A percentile compares a stretch with the other conserved stretches of the same genome.
These are phyloP conservation scores for Plasmodium coatneyi DNA, from an alignment of 169 alveolate genomes.

Conservation along the genomic window DNA sequence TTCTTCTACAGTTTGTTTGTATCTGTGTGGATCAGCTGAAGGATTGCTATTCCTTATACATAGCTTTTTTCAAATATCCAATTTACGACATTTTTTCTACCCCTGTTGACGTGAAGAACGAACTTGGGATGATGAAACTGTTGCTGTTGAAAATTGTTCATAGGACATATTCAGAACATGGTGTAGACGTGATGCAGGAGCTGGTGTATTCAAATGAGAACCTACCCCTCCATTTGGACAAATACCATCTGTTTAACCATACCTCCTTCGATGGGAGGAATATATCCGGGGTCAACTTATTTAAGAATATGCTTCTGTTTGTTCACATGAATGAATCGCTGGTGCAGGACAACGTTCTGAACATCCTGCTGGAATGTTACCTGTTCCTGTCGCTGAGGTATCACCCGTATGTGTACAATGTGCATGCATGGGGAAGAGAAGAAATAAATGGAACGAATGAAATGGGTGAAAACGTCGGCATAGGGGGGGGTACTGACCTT, in stretches of 20 bases:
- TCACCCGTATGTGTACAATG: constrained; percentile 62
- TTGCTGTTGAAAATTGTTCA: constrained; percentile 14
- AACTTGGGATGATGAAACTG: constrained; percentile 8
- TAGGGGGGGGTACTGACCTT: not conserved
- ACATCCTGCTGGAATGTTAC: constrained; percentile 11
- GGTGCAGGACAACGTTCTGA: constrained; percentile 24
- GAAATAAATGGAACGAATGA: not conserved
- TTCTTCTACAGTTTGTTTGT: constrained; percentile 22
- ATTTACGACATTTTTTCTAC: constrained; percentile 28
- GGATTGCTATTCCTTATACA: not conserved
- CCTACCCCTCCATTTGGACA: not conserved
- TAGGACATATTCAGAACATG: not conserved
- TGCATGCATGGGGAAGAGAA: not conserved
- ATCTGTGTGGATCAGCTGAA: not conserved
- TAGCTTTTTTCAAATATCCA: constrained; percentile 43
- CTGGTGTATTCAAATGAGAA: constrained; percentile 9
- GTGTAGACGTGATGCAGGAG: constrained; percentile 10
- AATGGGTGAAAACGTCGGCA: not conserved
- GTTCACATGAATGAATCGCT: constrained; percentile 7
- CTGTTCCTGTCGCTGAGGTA: constrained; percentile 18
- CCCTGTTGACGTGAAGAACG: not conserved
- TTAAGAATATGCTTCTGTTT: constrained; percentile 57
- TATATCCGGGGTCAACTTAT: constrained; percentile 46
- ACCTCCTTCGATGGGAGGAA: constrained; percentile 17
- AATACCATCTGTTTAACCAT: constrained; percentile 20